phyloP scores from a whole-genome alignment of 164 flowering plant species.

The Macadamia tetraphylla region DNA sequence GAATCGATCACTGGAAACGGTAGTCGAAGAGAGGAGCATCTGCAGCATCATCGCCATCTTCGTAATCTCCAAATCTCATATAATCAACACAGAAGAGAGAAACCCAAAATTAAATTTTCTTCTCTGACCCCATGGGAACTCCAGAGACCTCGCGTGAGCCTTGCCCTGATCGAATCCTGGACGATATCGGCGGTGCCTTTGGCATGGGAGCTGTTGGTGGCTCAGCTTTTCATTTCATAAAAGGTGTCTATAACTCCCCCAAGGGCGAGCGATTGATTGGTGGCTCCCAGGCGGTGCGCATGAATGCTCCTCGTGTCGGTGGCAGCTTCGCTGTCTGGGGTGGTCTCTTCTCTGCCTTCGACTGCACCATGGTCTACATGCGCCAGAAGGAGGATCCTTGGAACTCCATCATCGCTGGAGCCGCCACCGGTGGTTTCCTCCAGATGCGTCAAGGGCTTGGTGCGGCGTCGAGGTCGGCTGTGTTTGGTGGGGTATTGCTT shows the following conservation, averaged over 20 bases:
- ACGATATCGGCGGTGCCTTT: constrained; percentile 88
- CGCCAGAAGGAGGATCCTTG: constrained; percentile 97
- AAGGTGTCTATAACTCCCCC: constrained; percentile 75
- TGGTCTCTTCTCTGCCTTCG: constrained; percentile 73
- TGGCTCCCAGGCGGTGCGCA: constrained; percentile 66
- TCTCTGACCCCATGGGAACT: constrained; percentile 45
- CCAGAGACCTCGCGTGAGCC: constrained; percentile 84
- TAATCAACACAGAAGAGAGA: too few species aligned
- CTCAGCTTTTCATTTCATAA: constrained; percentile 71
- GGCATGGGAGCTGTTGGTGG: constrained; percentile 96
- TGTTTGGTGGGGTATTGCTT: constrained; percentile 62
- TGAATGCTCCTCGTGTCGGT: constrained; percentile 85
- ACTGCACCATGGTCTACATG: constrained; percentile 73
- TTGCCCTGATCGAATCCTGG: constrained; percentile 89
- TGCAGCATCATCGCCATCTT: not conserved
- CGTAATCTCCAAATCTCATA: not conserved
- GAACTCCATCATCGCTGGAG: constrained; percentile 90
- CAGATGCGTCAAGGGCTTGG: constrained; percentile 70
- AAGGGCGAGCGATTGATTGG: constrained; percentile 59
- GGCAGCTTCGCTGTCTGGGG: constrained; percentile 97
- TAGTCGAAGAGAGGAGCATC: too few species aligned
- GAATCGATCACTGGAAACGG: too few species aligned
- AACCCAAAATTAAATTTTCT: not conserved
- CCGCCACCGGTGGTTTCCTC: constrained; percentile 93
- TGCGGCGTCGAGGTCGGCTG: constrained; percentile 56